These are phyloP conservation scores for Ophiognomonia clavigignenti-juglandacearum DNA, from an alignment of 2,329 filamentous ascomycete species.

Conservation along the genomic window DNA sequence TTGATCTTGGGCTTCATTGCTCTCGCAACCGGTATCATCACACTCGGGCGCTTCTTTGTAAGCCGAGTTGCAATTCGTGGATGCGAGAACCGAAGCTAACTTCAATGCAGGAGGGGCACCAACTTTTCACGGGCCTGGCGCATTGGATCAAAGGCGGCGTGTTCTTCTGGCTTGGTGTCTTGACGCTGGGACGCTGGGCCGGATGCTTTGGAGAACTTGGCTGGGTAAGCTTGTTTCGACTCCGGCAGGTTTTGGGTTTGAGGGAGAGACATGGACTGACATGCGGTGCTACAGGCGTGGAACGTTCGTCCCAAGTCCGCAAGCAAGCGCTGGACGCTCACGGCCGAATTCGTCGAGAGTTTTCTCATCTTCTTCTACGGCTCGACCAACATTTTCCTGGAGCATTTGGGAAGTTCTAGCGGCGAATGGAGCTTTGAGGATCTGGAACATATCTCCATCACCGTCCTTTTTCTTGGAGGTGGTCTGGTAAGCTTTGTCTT, in stretches of 20 bases:
- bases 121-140: slow-evolving; percentile 78
- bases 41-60: slow-evolving; percentile 82
- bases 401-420: slow-evolving; percentile 75
- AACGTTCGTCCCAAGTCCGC: slow-evolving; percentile 65
- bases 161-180: slow-evolving; percentile 87
- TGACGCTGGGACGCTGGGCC: slow-evolving; percentile 85
- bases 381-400: slow-evolving; percentile 83
- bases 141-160: slow-evolving; percentile 94
- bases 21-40: slow-evolving; percentile 66
- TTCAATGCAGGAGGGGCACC: slow-evolving; percentile 51
- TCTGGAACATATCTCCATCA: slow-evolving; percentile 88
- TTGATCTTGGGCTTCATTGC: slow-evolving; percentile 73
- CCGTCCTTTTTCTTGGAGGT: slow-evolving; percentile 88
- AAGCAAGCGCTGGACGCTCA: slow-evolving; percentile 64
- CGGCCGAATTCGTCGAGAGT: slow-evolving; percentile 86
- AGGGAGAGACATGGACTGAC: slow-evolving; percentile 8
- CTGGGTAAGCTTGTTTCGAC: slow-evolving; percentile 52
- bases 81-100: background rate
- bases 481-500: slow-evolving; percentile 60
- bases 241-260: background rate
- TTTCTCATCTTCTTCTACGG: slow-evolving; percentile 89
- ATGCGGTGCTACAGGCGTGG: slow-evolving; percentile 58
- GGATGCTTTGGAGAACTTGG: slow-evolving; percentile 86
- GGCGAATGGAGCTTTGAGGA: slow-evolving; percentile 71
- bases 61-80: slow-evolving; percentile 30